Conservation (phyloP, 257 asterid genomes). For the Datura wrightii region DNA sequence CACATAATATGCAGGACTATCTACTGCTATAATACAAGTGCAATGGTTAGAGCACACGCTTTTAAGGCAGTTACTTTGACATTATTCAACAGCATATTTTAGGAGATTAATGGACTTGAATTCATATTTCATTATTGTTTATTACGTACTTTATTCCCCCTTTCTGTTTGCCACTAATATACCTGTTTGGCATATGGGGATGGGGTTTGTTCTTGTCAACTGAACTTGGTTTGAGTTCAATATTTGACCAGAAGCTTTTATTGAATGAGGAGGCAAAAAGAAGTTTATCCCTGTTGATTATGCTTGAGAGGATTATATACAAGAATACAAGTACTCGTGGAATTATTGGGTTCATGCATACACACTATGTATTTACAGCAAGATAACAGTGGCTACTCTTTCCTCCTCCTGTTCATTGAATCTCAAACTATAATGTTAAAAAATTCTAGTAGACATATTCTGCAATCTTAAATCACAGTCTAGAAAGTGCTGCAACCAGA, state of each 20-base stretch:
- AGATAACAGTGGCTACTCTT: neutral
- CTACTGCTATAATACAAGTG: neutral
- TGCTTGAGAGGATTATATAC: neutral
- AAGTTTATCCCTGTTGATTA: neutral
- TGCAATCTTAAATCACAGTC: too few relatives aligned
- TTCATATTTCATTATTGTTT: neutral
- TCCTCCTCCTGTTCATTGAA: neutral
- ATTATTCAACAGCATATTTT: neutral
- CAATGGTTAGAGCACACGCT: neutral
- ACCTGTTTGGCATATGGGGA: neutral
- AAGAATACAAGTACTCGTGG: neutral
- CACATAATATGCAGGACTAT: neutral
- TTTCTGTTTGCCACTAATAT: neutral
- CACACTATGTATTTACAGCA: neutral
- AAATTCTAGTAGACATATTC: too few relatives aligned
- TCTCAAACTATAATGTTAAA: too few relatives aligned
- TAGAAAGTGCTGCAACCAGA: too few relatives aligned
- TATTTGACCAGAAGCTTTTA: neutral
- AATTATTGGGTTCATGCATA: neutral
- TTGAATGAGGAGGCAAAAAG: neutral
- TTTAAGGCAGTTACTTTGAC: neutral
- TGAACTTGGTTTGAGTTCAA: neutral
- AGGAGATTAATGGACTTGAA: neutral
- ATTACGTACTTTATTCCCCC: neutral
- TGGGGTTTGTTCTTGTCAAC: neutral